Base-by-base conservation (phyloP, 2,329 filamentous ascomycete genomes). In the Fusarium equiseti region DNA sequence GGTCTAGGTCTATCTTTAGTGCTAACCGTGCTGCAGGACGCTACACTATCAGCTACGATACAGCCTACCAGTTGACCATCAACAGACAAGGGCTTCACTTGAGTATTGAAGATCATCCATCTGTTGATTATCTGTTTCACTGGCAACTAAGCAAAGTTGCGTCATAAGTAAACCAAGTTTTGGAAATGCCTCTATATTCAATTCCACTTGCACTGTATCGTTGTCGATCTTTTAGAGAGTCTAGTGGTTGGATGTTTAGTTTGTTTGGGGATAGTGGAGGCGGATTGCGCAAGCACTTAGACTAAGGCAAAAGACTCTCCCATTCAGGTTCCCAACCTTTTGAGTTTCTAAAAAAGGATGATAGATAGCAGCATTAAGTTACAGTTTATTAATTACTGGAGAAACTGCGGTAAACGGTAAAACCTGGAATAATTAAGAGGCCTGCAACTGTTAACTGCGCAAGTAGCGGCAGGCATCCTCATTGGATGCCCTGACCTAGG, bases 271-370 rank as follows among this genome's bases (percentile, higher is more conserved):
- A 60, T 60, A 44, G 66, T 70, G 66, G 66, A 61, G 67, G 29
- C 31, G 49, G 67, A 70, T 70, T 70, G 68, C 68, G 68, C 68
- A 70, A 70, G 67, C 67, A 38, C 35, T 38, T 38, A 38, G 35
- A 59, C 42, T 63, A 70, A 63, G 50, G 44, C 52, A 29, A 63
- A 58, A 51, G 60, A 49, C n/a, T 52, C 12, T 49, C 38, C 27
- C 27, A 27, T 11, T 27, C 27, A 27, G 27, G 27, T 2, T 29
- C 6, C 18, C 24, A n/a, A 43, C 35, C 38, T 35, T 49, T 22
- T 49, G 31, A 38, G 49, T 62, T 62, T 66, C 63, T 66, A 67
- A 67, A 67, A 61, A 67, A 51, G 35, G 44, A 49, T 20, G n/a
- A 43, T 40, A 52, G 22, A 32, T 45, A 15, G 35, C 9, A n/a